These are phyloP conservation scores for Aspergillus proliferans DNA, from an alignment of 2,329 filamentous ascomycete genomes.

Conservation along the genomic window DNA sequence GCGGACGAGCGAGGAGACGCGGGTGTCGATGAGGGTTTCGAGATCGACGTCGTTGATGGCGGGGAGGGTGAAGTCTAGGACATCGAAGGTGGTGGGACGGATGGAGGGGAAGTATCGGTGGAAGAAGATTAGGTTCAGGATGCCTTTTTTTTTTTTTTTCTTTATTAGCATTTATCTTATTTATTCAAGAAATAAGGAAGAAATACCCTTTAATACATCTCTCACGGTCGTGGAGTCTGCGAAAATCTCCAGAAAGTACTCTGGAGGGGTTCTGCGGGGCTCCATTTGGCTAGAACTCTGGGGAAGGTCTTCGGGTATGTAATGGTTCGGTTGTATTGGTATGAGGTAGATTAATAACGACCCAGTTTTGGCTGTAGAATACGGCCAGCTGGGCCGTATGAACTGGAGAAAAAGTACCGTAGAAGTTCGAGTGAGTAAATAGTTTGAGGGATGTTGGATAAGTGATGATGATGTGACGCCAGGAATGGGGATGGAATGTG, in stretches of 20 bases:
- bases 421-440: not conserved
- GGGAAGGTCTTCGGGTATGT: conserved; percentile 1
- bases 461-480: too few relatives aligned
- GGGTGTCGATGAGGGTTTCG: conserved; percentile 87
- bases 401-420: not conserved
- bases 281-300: conserved; percentile 46
- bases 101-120: conserved; percentile 93
- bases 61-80: conserved; percentile 84
- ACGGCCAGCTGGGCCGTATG: conserved; percentile 11
- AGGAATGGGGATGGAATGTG: too few relatives aligned
- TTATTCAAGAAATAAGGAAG: not conserved
- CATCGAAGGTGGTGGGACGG: conserved; percentile 73
- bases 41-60: conserved; percentile 86
- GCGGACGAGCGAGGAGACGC: conserved; percentile 70
- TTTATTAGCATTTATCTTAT: not conserved
- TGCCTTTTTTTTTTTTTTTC: conserved; percentile 50
- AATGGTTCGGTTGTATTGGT: not conserved
- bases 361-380: conserved; percentile 10
- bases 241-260: conserved; percentile 91
- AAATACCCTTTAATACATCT: conserved; percentile 81
- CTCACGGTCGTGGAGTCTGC: conserved; percentile 83
- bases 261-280: conserved; percentile 60
- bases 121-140: conserved; percentile 97
- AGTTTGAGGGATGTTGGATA: not conserved
- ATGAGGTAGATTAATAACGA: conserved; percentile 3